Base-by-base conservation (phyloP, 2,329 filamentous ascomycete genomes). In the Neurospora sp. region DNA sequence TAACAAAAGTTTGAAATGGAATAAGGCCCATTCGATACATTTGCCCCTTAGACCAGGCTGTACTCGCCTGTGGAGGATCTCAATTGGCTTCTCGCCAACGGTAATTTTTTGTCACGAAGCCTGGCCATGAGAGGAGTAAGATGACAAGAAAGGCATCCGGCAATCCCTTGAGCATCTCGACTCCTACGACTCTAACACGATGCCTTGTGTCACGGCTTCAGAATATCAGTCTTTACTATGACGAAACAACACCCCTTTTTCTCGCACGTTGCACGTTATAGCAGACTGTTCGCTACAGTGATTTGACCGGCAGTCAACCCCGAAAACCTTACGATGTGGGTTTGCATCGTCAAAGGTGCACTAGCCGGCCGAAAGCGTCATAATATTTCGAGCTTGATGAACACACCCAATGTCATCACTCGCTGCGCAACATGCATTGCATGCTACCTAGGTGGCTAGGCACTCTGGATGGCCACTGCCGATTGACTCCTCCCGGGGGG, bases 401-500 rank as follows among this genome's bases (percentile, higher is more conserved):
- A 68, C 17, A 62, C 67, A 46, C 42, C 66, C 66, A 68, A 68
- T 67, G 67, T 4, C 13, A 68, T 52, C 23, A 38, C 66, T 38
- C 67, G 43, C 69, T 72, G 71, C 70, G 68, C 70, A 70, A 67
- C 70, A 72, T 71, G 9, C 66, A 52, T 52, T 67, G n/a, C 40
- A 69, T 67, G 43, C 28, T 43, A 68, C 67, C 69, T 62, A 62
- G 28, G 52, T 62, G 52, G 52, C 52, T 62, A 33, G 52, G 52
- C 23, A 33, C 15, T 33, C 23, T 62, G 23, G 52, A 62, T 36
- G 52, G 28, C 23, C 52, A 62, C 52, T 62, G 52, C 52, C 7
- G 28, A 62, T 62, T 62, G 52, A 62, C 17, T 36, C 52, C 52
- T 62, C 52, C 52, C 52, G 28, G 33, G 23, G 15, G 28, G 23